phyloP scores from a whole-genome alignment of 2,329 filamentous ascomycete species.

The Hymenoscyphus fraxineus region DNA sequence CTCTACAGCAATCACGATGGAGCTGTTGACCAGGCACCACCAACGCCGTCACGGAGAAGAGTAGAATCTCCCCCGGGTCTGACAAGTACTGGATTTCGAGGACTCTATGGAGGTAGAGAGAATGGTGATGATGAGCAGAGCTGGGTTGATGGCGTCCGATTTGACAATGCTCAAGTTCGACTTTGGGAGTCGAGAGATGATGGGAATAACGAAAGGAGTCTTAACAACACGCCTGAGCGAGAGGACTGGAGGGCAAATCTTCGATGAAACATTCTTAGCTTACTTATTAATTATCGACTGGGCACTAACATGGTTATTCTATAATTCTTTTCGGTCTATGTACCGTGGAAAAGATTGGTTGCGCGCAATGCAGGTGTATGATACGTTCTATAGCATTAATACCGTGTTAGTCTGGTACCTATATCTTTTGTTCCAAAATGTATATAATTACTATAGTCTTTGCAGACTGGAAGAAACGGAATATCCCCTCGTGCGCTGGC shows the following conservation, averaged over 20 bases:
- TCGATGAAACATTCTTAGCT: neutral
- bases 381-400: neutral
- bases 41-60: conserved; percentile 14
- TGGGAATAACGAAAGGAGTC: conserved; percentile 19
- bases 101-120: conserved; percentile 47
- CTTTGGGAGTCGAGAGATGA: conserved; percentile 24
- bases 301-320: neutral
- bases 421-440: too few relatives aligned
- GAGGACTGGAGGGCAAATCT: conserved; percentile 26
- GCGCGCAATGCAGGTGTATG: too few relatives aligned
- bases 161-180: conserved; percentile 31
- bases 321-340: neutral
- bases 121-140: conserved; percentile 43
- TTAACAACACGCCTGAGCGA: conserved; percentile 26
- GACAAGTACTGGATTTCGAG: conserved; percentile 42
- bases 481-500: neutral
- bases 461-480: too few relatives aligned
- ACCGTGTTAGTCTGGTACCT: neutral
- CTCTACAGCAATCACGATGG: conserved; percentile 17
- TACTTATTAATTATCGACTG: neutral
- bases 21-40: neutral
- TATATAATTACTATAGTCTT: neutral
- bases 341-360: neutral
- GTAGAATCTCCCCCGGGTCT: conserved; percentile 38
- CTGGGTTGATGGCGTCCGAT: conserved; percentile 34